A percentile compares a stretch with the other conserved stretches of the same genome.
phyloP scores from a whole-genome alignment of 352 stramenopile species.

The Pythium sukuiense region DNA sequence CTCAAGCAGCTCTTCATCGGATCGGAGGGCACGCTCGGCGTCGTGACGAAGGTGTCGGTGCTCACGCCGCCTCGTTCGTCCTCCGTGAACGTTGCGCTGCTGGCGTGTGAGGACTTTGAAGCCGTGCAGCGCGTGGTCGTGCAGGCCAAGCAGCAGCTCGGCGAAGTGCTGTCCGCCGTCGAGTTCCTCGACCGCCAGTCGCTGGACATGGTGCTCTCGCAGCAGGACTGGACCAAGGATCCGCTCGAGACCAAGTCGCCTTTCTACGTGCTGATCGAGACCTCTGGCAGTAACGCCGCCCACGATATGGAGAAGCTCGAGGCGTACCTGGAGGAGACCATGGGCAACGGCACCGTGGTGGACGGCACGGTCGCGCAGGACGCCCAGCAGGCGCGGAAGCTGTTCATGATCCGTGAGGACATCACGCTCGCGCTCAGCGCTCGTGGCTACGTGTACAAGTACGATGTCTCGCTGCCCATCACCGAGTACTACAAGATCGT shows the following conservation, averaged over 20 bases:
- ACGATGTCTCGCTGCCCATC: slow-evolving; percentile 95
- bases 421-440: slow-evolving; percentile 88
- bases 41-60: slow-evolving; percentile 94
- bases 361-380: slow-evolving; percentile 94
- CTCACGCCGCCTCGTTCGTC: slow-evolving; percentile 65
- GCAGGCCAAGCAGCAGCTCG: slow-evolving; percentile 85
- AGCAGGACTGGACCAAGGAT: slow-evolving; percentile 72
- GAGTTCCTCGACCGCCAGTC: slow-evolving; percentile 95
- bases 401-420: slow-evolving; percentile 95
- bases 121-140: slow-evolving; percentile 80
- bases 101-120: slow-evolving; percentile 90
- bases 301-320: slow-evolving; percentile 94
- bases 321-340: slow-evolving; percentile 75
- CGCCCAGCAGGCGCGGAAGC: slow-evolving; percentile 83
- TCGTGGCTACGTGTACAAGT: slow-evolving; percentile 96
- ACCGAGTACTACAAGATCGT: slow-evolving; percentile 91
- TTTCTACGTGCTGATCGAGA: slow-evolving; percentile 97
- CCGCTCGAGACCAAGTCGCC: slow-evolving; percentile 60
- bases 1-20: slow-evolving; percentile 97
- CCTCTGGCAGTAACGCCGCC: slow-evolving; percentile 86
- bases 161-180: slow-evolving; percentile 94
- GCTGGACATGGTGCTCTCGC: slow-evolving; percentile 83
- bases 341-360: slow-evolving; percentile 68
- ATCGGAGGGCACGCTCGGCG: slow-evolving; percentile 94
- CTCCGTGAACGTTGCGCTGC: slow-evolving; percentile 86